These are phyloP conservation scores for Hamigera avellanea DNA, from an alignment of 495 filamentous ascomycete species.

Conservation along the genomic window DNA sequence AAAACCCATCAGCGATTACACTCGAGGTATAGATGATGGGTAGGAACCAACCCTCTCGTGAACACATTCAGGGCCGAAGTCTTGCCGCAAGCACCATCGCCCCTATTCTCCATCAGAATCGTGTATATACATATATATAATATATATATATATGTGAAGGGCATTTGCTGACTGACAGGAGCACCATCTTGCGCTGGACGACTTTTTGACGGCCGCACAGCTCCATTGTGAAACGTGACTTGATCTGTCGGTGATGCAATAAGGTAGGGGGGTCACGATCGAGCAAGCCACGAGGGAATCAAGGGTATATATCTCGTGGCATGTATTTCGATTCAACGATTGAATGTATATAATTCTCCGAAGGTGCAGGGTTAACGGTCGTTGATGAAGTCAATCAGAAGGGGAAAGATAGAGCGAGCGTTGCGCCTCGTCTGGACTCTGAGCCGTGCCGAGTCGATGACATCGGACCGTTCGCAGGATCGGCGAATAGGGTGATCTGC, in stretches of 20 bases:
- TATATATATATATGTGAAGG: not conserved
- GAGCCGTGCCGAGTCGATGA: slow-evolving; percentile 29
- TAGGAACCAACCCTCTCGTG: slow-evolving; percentile 72
- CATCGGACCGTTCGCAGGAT: slow-evolving; percentile 27
- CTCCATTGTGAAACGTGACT: slow-evolving; percentile 23
- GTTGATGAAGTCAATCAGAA: not conserved
- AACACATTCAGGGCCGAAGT: slow-evolving; percentile 97
- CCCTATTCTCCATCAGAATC: slow-evolving; percentile 37
- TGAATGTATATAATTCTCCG: not conserved
- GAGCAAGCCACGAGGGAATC: too few species aligned
- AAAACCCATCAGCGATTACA: slow-evolving; percentile 4
- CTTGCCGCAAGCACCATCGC: slow-evolving; percentile 96
- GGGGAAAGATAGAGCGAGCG: slow-evolving; percentile 10
- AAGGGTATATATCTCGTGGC: too few species aligned
- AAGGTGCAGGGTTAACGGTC: not conserved
- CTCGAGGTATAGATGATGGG: not conserved
- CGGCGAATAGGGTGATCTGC: slow-evolving; percentile 28
- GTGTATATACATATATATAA: too few species aligned
- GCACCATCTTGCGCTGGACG: slow-evolving; percentile 95
- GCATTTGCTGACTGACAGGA: slow-evolving; percentile 54
- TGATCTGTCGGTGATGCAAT: not conserved
- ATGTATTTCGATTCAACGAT: too few species aligned
- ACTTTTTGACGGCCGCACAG: slow-evolving; percentile 55
- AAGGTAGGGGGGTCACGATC: too few species aligned
- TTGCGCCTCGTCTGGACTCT: slow-evolving; percentile 7